Conservation (phyloP, 1,284 basidiomycete genomes). For the Ustilago cynodontis region DNA sequence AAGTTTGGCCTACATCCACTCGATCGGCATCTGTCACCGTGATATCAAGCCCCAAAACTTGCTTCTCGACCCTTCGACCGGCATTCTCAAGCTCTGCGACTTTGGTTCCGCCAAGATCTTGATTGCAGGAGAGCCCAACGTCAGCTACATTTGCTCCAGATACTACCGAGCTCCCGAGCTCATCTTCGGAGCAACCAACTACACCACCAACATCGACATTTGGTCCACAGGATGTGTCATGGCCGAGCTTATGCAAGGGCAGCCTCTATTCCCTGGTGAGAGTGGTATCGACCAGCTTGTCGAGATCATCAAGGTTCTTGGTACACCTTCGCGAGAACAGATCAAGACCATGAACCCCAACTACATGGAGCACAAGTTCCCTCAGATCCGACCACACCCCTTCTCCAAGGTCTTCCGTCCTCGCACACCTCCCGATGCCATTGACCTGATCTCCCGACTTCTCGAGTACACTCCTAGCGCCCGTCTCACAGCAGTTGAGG, state of each 20-base stretch:
- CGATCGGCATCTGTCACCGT: conserved; percentile 87
- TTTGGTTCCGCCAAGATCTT: conserved; percentile 99
- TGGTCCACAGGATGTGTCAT: conserved; percentile 99
- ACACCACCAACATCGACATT: conserved; percentile 99
- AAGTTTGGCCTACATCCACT: conserved; percentile 97
- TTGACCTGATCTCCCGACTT: conserved; percentile 92
- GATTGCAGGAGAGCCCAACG: conserved; percentile 96
- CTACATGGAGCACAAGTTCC: conserved; percentile 99
- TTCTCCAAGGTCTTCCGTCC: conserved; percentile 91
- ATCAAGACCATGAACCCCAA: conserved; percentile 99
- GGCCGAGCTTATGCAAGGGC: conserved; percentile 99
- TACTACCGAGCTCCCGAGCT: conserved; percentile 99
- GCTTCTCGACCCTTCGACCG: conserved; percentile 93
- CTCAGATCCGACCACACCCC: conserved; percentile 89
- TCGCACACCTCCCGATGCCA: conserved; percentile 93
- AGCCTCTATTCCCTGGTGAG: conserved; percentile 98
- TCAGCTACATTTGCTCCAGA: conserved; percentile 99
- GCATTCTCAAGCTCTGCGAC: conserved; percentile 97
- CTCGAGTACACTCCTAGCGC: conserved; percentile 97
- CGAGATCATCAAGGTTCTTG: conserved; percentile 99
- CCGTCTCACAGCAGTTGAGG: conserved; percentile 90
- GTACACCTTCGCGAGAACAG: conserved; percentile 97
- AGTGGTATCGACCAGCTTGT: conserved; percentile 99
- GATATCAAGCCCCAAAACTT: conserved; percentile 99
- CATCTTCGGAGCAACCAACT: conserved; percentile 99